Conservation (phyloP, 2,329 filamentous ascomycete genomes). For the Cladosporium sp. region DNA sequence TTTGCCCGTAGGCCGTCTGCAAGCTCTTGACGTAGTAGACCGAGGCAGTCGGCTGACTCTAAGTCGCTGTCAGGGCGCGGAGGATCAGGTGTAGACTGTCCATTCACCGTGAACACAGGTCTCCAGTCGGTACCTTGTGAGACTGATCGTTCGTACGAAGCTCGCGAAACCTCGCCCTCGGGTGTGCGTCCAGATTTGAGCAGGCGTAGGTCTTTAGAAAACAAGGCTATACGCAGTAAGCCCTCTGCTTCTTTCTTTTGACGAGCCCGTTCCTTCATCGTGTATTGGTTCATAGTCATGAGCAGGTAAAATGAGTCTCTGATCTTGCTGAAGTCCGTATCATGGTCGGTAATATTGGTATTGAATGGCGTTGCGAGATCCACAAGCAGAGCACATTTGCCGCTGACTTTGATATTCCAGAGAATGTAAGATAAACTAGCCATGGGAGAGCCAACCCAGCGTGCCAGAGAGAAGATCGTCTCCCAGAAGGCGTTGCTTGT, state of each 20-base stretch:
- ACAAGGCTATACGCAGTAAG: slow-evolving; percentile 37
- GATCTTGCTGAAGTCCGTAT: slow-evolving; percentile 34
- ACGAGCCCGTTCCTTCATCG: slow-evolving; percentile 26
- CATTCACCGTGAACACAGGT: not conserved
- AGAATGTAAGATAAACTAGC: slow-evolving; percentile 34
- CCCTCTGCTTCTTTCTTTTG: slow-evolving; percentile 33
- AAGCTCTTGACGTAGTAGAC: slow-evolving; percentile 31
- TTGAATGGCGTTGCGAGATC: slow-evolving; percentile 35
- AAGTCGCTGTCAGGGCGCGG: slow-evolving; percentile 2
- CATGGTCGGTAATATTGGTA: slow-evolving; percentile 19
- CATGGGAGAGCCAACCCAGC: slow-evolving; percentile 37
- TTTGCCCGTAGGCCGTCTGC: slow-evolving; percentile 38
- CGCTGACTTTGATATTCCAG: slow-evolving; percentile 39
- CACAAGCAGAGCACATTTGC: slow-evolving; percentile 36
- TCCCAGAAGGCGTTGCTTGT: slow-evolving; percentile 35
- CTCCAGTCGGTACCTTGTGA: not conserved
- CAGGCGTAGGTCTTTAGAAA: slow-evolving; percentile 35
- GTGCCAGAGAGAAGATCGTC: slow-evolving; percentile 33
- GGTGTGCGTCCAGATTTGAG: slow-evolving; percentile 6
- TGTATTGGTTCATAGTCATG: slow-evolving; percentile 43
- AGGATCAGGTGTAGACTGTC: slow-evolving; percentile 1
- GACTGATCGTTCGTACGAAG: not conserved
- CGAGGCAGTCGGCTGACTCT: slow-evolving; percentile 20
- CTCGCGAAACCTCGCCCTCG: not conserved
- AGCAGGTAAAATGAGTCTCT: slow-evolving; percentile 44